Base-by-base conservation (phyloP, 352 stramenopile genomes). In the Pythium chondricola region DNA sequence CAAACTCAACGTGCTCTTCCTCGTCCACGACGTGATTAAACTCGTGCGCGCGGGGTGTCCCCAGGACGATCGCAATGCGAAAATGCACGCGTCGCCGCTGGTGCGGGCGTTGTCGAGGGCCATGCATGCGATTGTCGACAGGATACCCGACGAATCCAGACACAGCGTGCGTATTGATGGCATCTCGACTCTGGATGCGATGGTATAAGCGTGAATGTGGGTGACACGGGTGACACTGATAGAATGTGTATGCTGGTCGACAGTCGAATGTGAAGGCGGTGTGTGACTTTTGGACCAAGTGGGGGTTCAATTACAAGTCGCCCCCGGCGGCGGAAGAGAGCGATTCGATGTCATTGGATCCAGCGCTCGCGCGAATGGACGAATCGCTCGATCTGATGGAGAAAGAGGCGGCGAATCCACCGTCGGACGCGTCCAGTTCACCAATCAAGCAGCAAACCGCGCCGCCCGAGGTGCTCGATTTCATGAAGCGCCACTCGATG, bases 1-100 rank as follows among this genome's bases (percentile, higher is more conserved):
- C 24, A 76, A 77, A 56, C 61, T 74, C 16, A 91, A 84, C 39
- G 74, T 93, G 58, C 62, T 93, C 20, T 93, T 85, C 47, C 67
- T 93, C 26, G 80, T 87, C 29, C 82, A 93, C 52, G 82, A 93
- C 56, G 79, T 91, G 8, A 66, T 93, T 47, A 90, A 90, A 40
- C 61, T 63, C 1, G 69, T 93, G 24, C 80, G 82, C 42, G 79
- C 74, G 14, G 78, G 64, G 45, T 86, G 63, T 36, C 77, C 67
- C 6, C 79, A 83, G 44, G 76, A 84, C 10, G 75, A 91, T 24
- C 77, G 77, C 48, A 91, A 90, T 64, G 61, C 48, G 7, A 84
- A 83, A 44, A 90, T 93, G 76, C 72, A 62, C 40, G 70, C 80
- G 40, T 88, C 82, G 21, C 63, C 55, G 6, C 48, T 93, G 16